Evolutionary conservation across 1,284 basidiomycete species (phyloP).

Genomic region (Amylostereum areolatum): DNA sequence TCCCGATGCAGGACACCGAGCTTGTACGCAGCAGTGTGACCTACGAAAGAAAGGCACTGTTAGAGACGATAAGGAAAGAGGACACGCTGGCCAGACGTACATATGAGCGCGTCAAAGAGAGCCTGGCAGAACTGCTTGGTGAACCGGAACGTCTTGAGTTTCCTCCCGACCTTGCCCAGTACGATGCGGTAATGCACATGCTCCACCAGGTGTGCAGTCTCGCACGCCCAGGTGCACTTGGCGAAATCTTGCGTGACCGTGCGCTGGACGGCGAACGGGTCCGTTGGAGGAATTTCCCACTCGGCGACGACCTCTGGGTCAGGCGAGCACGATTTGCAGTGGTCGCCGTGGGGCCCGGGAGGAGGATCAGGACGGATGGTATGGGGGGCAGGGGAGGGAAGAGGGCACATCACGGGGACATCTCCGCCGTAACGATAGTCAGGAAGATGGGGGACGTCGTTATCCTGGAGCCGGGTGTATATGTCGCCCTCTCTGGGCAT

Average conservation of each 20-base stretch:
- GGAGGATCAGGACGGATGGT: neutral
- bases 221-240: no score
- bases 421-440: neutral
- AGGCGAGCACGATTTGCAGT: no score
- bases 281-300: no score
- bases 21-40: neutral
- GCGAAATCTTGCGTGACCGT: no score
- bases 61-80: neutral
- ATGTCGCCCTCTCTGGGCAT: neutral
- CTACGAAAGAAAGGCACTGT: neutral
- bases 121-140: neutral
- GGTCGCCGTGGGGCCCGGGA: neutral
- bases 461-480: neutral
- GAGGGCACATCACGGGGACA: neutral
- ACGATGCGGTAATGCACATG: neutral
- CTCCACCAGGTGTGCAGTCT: no score
- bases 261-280: no score
- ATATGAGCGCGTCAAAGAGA: neutral
- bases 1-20: neutral
- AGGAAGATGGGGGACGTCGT: neutral
- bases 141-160: neutral
- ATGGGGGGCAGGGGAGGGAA: neutral
- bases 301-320: no score
- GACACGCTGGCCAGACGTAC: neutral
- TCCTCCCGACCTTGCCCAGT: neutral